These are phyloP conservation scores for Evernia prunastri DNA, from an alignment of 495 filamentous ascomycete genomes.

Conservation along the genomic window DNA sequence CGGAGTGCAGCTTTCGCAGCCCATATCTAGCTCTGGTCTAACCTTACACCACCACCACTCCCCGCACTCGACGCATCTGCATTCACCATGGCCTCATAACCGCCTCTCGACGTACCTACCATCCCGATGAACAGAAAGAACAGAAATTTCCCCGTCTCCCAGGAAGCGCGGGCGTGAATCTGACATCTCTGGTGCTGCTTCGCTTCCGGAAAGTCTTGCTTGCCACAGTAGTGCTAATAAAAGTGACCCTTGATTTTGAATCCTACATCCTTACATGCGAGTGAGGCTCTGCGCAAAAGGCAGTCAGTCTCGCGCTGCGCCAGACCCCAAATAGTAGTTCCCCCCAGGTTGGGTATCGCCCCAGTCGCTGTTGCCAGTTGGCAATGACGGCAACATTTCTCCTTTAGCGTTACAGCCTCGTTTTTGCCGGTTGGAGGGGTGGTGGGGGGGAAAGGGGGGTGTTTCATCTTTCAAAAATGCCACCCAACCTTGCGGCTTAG, in stretches of 20 bases:
- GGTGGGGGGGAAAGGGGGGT: too few relatives aligned
- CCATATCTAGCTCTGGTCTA: not conserved
- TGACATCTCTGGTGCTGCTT: not conserved
- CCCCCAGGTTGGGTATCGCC: too few relatives aligned
- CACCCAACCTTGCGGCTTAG: slow-evolving; percentile 24
- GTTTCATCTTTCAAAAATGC: not conserved
- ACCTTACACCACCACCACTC: not conserved
- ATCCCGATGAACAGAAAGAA: too few relatives aligned
- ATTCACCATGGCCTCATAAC: too few relatives aligned
- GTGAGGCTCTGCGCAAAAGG: not conserved
- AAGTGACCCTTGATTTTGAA: too few relatives aligned
- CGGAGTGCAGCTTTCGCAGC: not conserved
- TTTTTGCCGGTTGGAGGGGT: not conserved
- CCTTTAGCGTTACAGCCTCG: not conserved
- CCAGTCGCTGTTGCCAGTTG: not conserved
- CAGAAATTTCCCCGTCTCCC: too few relatives aligned
- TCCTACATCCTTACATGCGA: too few relatives aligned
- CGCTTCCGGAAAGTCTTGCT: too few relatives aligned
- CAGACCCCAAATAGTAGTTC: not conserved
- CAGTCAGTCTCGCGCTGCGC: not conserved
- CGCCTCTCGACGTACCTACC: too few relatives aligned
- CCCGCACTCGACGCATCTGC: not conserved
- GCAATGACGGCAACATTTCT: too few relatives aligned
- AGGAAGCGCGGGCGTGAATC: not conserved
- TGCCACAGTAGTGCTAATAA: too few relatives aligned